phyloP scores from a whole-genome alignment of 352 stramenopile genomes.

The Phytophthora fragariaefolia region DNA sequence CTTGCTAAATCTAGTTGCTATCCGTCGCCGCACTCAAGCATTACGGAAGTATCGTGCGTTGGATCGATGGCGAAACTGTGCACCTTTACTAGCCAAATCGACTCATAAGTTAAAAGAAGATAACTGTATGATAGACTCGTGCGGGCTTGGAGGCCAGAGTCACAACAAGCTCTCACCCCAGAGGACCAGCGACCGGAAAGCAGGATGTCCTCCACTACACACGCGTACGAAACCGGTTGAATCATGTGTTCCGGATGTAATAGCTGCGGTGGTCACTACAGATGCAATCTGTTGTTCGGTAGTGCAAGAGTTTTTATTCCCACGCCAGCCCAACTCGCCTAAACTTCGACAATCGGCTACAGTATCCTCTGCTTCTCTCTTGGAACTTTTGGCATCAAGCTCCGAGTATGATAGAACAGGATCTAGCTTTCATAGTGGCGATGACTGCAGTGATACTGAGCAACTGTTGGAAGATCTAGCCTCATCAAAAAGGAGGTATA shows the following conservation, averaged over 20 bases:
- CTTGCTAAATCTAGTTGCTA: slow-evolving; percentile 49
- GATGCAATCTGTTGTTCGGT: slow-evolving; percentile 57
- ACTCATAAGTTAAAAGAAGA: neutral
- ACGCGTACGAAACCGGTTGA: neutral
- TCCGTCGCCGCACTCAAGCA: slow-evolving; percentile 31
- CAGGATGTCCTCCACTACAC: slow-evolving; percentile 24
- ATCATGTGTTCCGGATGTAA: slow-evolving; percentile 8
- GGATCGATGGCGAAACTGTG: slow-evolving; percentile 39
- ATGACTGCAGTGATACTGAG: neutral
- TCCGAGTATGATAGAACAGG: slow-evolving; percentile 33
- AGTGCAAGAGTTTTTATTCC: slow-evolving; percentile 49
- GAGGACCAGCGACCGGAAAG: neutral
- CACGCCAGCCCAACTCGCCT: neutral
- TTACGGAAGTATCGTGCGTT: slow-evolving; percentile 40
- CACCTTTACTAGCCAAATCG: neutral
- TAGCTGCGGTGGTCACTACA: slow-evolving; percentile 29
- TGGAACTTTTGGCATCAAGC: slow-evolving; percentile 36
- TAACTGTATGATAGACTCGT: neutral
- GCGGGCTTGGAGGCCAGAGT: neutral
- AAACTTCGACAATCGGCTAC: neutral
- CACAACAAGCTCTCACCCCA: neutral
- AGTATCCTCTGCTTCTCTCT: slow-evolving; percentile 12
- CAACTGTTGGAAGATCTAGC: slow-evolving; percentile 8
- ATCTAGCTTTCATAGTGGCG: neutral
- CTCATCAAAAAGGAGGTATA: slow-evolving; percentile 10